Percentiles rank a stretch among this genome's conserved stretches.
phyloP scores from a whole-genome alignment of 768 basidiomycete species.

The Trametes cingulata region DNA sequence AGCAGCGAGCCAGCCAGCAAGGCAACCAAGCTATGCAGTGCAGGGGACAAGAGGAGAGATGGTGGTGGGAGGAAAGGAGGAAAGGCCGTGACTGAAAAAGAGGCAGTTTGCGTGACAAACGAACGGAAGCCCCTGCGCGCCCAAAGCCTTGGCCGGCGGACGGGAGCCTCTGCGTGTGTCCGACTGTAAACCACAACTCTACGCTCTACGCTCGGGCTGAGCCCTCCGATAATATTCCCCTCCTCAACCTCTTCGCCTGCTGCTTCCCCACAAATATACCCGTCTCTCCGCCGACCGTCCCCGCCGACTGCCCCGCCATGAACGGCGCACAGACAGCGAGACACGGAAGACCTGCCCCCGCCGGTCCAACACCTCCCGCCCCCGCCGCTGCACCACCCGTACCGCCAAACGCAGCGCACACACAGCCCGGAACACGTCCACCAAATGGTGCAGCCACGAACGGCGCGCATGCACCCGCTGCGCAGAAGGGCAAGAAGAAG shows the following conservation, averaged over 20 bases:
- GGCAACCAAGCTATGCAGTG: background rate
- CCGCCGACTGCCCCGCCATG: conserved; percentile 15
- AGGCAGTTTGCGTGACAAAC: conserved; percentile 15
- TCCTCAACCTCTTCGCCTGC: conserved; percentile 15
- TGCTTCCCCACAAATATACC: conserved; percentile 11
- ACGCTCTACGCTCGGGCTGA: background rate
- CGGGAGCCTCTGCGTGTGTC: conserved; percentile 1
- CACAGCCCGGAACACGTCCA: conserved; percentile 33
- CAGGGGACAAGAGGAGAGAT: background rate
- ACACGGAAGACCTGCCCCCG: conserved; percentile 33
- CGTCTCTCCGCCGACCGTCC: background rate
- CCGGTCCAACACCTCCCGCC: conserved; percentile 46
- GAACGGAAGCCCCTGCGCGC: background rate
- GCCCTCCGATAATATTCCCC: conserved; percentile 10
- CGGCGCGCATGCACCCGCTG: conserved; percentile 27
- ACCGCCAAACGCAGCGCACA: conserved; percentile 47
- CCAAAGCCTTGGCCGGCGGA: conserved; percentile 1
- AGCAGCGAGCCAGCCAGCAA: background rate
- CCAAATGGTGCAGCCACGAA: conserved; percentile 28
- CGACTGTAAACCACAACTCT: background rate
- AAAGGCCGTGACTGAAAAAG: conserved; percentile 2
- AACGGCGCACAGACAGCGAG: conserved; percentile 25
- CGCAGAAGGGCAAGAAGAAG: conserved; percentile 59
- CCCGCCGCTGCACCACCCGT: conserved; percentile 59
- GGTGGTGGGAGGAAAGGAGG: background rate